Percentiles rank a stretch among this genome's conserved stretches.
Conservation (phyloP, 1,139 yeast species). For the Protomyces pachydermus region DNA sequence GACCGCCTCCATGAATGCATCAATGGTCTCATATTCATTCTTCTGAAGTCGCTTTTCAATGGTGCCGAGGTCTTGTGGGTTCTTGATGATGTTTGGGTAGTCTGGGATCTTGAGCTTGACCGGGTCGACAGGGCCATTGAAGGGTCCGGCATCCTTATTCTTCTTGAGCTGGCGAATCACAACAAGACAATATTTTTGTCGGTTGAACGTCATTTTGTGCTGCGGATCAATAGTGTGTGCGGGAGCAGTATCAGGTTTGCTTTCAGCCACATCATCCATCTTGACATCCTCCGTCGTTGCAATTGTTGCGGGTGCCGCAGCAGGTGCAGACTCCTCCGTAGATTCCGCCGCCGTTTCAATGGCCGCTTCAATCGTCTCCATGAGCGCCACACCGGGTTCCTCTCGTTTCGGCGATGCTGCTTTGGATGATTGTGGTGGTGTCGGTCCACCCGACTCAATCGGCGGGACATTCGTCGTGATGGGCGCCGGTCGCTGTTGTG, state of each 20-base stretch:
- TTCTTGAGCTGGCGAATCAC: constrained; percentile 66
- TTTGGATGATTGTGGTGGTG: background rate
- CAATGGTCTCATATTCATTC: constrained; percentile 66
- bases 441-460: background rate
- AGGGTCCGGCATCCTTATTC: constrained; percentile 88
- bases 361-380: background rate
- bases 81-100: constrained; percentile 71
- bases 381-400: background rate
- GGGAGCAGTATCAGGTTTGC: background rate
- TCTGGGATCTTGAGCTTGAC: constrained; percentile 85
- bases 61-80: constrained; percentile 93
- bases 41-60: constrained; percentile 71
- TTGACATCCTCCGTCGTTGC: constrained; percentile 2
- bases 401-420: background rate
- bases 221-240: constrained; percentile 11
- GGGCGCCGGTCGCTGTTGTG: background rate
- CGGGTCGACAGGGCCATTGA: constrained; percentile 81
- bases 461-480: background rate
- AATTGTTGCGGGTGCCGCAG: background rate
- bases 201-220: constrained; percentile 20
- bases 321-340: background rate
- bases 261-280: background rate
- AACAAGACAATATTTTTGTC: constrained; percentile 32
- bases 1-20: constrained; percentile 71
- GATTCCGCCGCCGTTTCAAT: background rate